These are phyloP conservation scores for Coffea canephora DNA, from an alignment of 257 asterid species.

Conservation along the genomic window DNA sequence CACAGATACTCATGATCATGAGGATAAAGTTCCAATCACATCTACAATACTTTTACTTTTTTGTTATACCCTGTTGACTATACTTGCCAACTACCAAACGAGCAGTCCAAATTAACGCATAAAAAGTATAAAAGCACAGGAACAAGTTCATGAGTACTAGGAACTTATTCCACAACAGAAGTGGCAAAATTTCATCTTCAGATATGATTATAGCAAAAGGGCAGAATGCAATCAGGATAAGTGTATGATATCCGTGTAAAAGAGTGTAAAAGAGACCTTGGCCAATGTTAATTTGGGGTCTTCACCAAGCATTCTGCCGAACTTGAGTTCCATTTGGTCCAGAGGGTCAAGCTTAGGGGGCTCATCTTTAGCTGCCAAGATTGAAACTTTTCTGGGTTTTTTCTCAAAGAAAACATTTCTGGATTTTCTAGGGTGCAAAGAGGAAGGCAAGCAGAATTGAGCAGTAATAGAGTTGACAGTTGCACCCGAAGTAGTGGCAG, in stretches of 20 bases:
- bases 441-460: conserved; percentile 39
- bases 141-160: neutral
- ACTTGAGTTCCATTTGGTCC: conserved; percentile 93
- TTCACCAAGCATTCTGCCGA: conserved; percentile 90
- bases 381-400: conserved; percentile 45
- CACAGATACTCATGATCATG: neutral
- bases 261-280: conserved; percentile 48
- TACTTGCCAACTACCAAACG: neutral
- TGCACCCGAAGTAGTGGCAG: conserved; percentile 26
- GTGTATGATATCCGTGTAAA: neutral
- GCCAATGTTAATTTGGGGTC: conserved; percentile 92
- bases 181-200: neutral
- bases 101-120: neutral
- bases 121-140: neutral
- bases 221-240: neutral
- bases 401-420: conserved; percentile 33
- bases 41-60: neutral
- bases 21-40: neutral
- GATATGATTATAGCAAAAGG: neutral
- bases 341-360: conserved; percentile 57
- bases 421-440: conserved; percentile 26
- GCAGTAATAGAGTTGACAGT: conserved; percentile 28
- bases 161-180: neutral
- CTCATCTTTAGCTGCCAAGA: conserved; percentile 69
- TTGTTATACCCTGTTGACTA: neutral